These are phyloP conservation scores for Boletus rubroflammeus DNA, from an alignment of 768 basidiomycete species.

Conservation along the genomic window DNA sequence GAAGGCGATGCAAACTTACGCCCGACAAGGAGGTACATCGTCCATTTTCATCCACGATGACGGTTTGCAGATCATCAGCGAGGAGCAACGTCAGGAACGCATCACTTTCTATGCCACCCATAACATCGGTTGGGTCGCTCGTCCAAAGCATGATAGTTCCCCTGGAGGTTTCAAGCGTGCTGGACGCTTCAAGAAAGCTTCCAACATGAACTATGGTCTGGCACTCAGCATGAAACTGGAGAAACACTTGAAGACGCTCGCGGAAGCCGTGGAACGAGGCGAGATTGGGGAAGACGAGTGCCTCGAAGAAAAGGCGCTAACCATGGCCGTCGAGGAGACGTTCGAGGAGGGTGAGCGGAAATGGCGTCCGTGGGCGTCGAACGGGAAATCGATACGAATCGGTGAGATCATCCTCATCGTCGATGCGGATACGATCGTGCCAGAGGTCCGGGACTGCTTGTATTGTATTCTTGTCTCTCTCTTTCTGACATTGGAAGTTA, in stretches of 20 bases:
- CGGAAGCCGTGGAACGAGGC: constrained; percentile 36
- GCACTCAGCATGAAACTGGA: constrained; percentile 38
- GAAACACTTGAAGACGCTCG: constrained; percentile 42
- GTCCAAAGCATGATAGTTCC: constrained; percentile 43
- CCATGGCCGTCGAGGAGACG: constrained; percentile 70
- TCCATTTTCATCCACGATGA: constrained; percentile 61
- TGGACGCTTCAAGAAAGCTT: constrained; percentile 91
- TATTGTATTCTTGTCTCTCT: neutral
- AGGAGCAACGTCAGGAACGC: constrained; percentile 45
- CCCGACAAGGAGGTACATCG: constrained; percentile 60
- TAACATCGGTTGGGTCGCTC: constrained; percentile 57
- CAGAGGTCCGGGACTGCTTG: constrained; percentile 42
- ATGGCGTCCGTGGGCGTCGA: constrained; percentile 75
- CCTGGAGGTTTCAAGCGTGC: constrained; percentile 36
- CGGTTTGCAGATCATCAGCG: constrained; percentile 49
- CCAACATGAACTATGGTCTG: constrained; percentile 84
- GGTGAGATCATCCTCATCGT: constrained; percentile 81
- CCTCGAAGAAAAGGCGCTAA: constrained; percentile 69
- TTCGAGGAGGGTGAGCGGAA: constrained; percentile 53
- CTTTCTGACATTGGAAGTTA: neutral
- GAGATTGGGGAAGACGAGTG: constrained; percentile 42
- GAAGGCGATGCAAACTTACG: constrained; percentile 60
- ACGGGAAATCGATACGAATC: constrained; percentile 69
- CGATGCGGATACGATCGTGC: constrained; percentile 87
- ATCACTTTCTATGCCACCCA: constrained; percentile 53